A percentile compares a stretch with the other conserved stretches of the same genome.
Conservation (phyloP, 148 eudicot genomes). For the Gaultheria prostrata region DNA sequence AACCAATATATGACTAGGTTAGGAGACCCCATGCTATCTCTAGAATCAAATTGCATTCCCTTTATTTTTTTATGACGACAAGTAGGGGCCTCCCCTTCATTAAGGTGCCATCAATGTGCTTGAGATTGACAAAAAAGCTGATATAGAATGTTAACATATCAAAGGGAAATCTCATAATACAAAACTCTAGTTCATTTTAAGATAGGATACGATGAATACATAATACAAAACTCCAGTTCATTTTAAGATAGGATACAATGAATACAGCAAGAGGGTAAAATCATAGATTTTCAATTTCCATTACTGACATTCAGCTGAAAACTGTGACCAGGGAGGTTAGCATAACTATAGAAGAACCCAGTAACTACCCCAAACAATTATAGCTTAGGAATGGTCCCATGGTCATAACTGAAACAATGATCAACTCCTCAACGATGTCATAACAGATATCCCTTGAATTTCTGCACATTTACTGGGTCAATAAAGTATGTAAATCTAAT, state of each 20-base stretch:
- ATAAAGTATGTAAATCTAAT: background rate
- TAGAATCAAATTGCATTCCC: background rate
- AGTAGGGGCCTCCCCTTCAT: background rate
- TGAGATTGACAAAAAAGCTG: background rate
- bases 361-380: background rate
- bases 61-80: background rate
- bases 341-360: background rate
- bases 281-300: background rate
- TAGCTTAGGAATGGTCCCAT: background rate
- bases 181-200: background rate
- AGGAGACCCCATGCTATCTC: background rate
- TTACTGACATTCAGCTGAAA: background rate
- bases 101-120: background rate
- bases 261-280: background rate
- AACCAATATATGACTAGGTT: no score
- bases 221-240: no score
- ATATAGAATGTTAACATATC: background rate
- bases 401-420: background rate
- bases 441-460: background rate
- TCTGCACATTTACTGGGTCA: background rate
- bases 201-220: background rate
- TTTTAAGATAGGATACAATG: background rate
- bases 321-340: background rate
- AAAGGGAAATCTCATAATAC: background rate
- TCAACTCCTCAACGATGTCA: background rate